Evolutionary conservation across 345 rosid species (phyloP), one percentile per base, ranked within the genome.

Genomic region (Ceriops tagal): DNA sequence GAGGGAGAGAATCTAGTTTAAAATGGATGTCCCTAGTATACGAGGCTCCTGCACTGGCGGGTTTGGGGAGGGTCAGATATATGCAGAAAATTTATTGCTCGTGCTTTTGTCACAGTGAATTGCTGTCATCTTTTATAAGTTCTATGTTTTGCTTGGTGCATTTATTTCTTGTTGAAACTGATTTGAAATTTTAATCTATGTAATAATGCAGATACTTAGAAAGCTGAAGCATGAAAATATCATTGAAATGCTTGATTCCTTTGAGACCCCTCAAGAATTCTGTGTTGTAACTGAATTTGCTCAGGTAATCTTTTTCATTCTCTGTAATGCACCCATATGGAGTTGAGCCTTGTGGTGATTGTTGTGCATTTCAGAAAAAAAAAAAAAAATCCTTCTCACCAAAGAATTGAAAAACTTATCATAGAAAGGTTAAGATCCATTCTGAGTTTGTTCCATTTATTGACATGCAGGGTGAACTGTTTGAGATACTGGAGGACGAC

Each of bases 261-360:
- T 95, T 69, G 99, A 95, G 71, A 95, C 86, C 77, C 89, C 88
- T 21, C 87, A 89, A 71, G 99, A 95, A 79, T 95, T 95, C 66
- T 95, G 99, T 70, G 99, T 95, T 31, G 97, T 95, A 65, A 95
- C 99, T 0, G 99, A 95, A 78, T 92, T 95, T 80, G 99, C 96
- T 13, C 99, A 95, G 75, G 99, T 92, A 77, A 27, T 56, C 61
- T 43, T 67, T 74, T 52, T 53, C 57, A 59, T 69, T 52, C 66
- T 76, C 10, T 37, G 26, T 60, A 13, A 10, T 30, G 13, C 18
- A 18, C 61, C 4, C 59, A 24, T 56, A 56, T n/a, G 59, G 31
- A 24, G 28, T 16, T 3, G 6, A 11, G 13, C 16, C 3, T 11
- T 43, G 18, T 15, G 19, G 4, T 43, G 18, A 43, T 43, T 43